A percentile compares a stretch with the other conserved stretches of the same genome.
Evolutionary conservation across 768 basidiomycete species (phyloP).

Genomic region (Xerocomus brunneocitrinus): DNA sequence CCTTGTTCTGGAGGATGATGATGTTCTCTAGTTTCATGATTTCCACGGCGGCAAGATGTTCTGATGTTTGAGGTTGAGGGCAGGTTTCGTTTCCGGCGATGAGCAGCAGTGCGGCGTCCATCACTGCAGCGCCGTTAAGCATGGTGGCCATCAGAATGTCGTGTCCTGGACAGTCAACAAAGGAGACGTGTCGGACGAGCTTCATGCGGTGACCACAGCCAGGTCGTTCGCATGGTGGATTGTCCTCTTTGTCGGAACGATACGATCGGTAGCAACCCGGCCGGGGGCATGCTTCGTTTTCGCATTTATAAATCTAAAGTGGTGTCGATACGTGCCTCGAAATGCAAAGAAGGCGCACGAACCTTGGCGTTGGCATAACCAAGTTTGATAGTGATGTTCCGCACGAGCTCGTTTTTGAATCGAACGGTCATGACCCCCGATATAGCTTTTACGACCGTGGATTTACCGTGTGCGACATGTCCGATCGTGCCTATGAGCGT

Average conservation of each 20-base stretch:
- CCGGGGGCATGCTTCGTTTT: slow-evolving; percentile 87
- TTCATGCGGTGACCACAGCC: slow-evolving; percentile 90
- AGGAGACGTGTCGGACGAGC: slow-evolving; percentile 93
- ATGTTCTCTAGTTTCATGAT: slow-evolving; percentile 99
- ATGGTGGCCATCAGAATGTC: slow-evolving; percentile 99
- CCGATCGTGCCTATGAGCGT: slow-evolving; percentile 82
- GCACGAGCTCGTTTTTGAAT: slow-evolving; percentile 98
- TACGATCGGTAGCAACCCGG: slow-evolving; percentile 95
- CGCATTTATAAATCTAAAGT: slow-evolving; percentile 92
- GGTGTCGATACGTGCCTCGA: not conserved
- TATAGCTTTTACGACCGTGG: slow-evolving; percentile 96
- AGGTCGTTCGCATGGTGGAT: slow-evolving; percentile 88
- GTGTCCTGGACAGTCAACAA: slow-evolving; percentile 97
- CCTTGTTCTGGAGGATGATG: slow-evolving; percentile 98
- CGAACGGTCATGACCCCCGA: slow-evolving; percentile 97
- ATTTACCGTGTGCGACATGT: slow-evolving; percentile 97
- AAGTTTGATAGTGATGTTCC: slow-evolving; percentile 99
- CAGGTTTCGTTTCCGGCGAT: slow-evolving; percentile 98
- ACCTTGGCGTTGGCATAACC: slow-evolving; percentile 99
- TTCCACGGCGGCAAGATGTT: slow-evolving; percentile 97
- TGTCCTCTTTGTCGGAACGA: slow-evolving; percentile 89
- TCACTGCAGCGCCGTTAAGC: slow-evolving; percentile 99
- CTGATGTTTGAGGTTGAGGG: slow-evolving; percentile 97
- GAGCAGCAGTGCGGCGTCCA: slow-evolving; percentile 95
- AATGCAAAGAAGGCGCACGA: slow-evolving; percentile 24